Evolutionary conservation across 2,329 filamentous ascomycete species (phyloP).

Genomic region (Monilinia laxa): DNA sequence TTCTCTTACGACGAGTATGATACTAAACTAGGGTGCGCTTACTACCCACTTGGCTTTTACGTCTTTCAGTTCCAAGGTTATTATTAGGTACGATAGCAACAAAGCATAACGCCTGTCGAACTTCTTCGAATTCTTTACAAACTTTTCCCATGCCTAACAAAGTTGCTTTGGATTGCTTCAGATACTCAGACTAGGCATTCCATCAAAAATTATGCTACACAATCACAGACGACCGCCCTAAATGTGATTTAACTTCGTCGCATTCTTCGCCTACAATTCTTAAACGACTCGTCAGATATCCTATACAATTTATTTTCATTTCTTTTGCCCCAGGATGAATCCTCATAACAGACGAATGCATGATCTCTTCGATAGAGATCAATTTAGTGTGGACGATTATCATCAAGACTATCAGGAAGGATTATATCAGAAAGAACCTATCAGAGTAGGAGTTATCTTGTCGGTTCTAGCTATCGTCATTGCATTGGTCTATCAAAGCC

Average conservation of each 20-base stretch:
- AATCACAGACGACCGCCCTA: conserved; percentile 15
- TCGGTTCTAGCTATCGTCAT: conserved; percentile 33
- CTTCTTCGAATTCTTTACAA: conserved; percentile 3
- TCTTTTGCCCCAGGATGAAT: conserved; percentile 40
- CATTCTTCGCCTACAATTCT: neutral
- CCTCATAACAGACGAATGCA: conserved; percentile 29
- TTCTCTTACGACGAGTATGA: no score
- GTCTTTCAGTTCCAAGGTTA: no score
- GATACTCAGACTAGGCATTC: no score
- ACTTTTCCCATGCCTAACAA: neutral
- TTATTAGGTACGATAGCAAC: no score
- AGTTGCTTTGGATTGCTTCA: neutral
- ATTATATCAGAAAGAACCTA: conserved; percentile 11
- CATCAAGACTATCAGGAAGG: conserved; percentile 40
- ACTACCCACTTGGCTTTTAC: no score
- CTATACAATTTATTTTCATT: neutral
- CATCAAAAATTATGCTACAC: conserved; percentile 8
- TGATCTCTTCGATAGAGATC: conserved; percentile 38
- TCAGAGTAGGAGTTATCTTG: conserved; percentile 29
- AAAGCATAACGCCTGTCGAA: no score
- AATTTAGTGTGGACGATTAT: conserved; percentile 33
- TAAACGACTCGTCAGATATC: neutral
- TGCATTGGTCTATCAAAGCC: conserved; percentile 37
- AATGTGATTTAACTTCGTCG: conserved; percentile 9
- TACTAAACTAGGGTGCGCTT: no score